These are phyloP conservation scores for Amanita molliuscula DNA, from an alignment of 768 basidiomycete genomes.

Conservation along the genomic window DNA sequence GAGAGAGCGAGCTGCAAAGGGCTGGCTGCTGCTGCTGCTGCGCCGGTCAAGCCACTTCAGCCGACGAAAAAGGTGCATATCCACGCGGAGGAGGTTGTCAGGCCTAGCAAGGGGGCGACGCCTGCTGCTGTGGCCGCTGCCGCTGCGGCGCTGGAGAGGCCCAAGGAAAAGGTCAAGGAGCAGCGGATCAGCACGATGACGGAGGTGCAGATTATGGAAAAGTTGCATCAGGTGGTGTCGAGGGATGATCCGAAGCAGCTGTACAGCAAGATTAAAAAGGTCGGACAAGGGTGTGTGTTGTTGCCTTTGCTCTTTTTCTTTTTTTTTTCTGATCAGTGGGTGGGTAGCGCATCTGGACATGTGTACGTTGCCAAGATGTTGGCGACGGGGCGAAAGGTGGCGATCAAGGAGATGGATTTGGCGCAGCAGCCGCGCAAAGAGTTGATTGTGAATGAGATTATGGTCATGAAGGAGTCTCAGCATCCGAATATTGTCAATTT, in stretches of 20 bases:
- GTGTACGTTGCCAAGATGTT: conserved; percentile 95
- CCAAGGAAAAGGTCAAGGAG: conserved; percentile 71
- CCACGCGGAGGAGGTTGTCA: conserved; percentile 29
- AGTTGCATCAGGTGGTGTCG: conserved; percentile 80
- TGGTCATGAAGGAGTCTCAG: conserved; percentile 98
- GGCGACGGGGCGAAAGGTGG: conserved; percentile 77
- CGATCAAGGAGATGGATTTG: conserved; percentile 98
- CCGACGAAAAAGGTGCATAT: conserved; percentile 66
- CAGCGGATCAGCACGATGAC: conserved; percentile 93
- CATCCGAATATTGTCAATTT: conserved; percentile 98
- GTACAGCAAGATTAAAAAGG: conserved; percentile 97
- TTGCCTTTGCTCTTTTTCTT: conserved; percentile 4
- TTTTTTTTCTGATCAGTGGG: conserved; percentile 10
- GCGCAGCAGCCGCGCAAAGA: conserved; percentile 94
- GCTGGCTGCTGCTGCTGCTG: conserved; percentile 43
- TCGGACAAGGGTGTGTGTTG: conserved; percentile 85
- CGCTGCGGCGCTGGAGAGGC: conserved; percentile 65
- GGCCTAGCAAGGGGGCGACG: conserved; percentile 22
- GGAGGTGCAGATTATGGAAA: conserved; percentile 98
- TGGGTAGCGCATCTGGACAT: conserved; percentile 81
- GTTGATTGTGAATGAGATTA: conserved; percentile 93
- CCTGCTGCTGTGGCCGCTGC: conserved; percentile 42
- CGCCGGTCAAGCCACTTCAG: conserved; percentile 67
- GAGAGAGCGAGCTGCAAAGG: conserved; percentile 20
- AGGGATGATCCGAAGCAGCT: conserved; percentile 79